Evolutionary conservation across 306 rosid species (phyloP), one percentile per base, ranked within the genome.

Genomic region (Sophora flavescens): DNA sequence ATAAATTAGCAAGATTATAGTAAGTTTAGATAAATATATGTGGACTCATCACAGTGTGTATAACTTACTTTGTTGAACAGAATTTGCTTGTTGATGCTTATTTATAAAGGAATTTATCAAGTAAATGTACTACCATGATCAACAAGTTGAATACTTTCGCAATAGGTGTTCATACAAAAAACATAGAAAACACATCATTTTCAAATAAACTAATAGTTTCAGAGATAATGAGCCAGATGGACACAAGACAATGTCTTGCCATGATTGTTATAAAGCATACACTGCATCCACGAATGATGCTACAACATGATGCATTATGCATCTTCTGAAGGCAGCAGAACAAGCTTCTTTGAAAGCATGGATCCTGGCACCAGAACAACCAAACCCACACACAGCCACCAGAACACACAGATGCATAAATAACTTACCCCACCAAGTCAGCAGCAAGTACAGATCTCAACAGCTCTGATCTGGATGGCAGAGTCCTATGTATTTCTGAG

Each of bases 361-460:
- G 60, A 14, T 15, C 14, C 15, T 14, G 56, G 56, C 14, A 72
- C 4, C 14, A 57, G 53, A 72, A 66, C 28, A 69, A 32, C 48
- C 70, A 60, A 33, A 73, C 26, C 9, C 18, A 35, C 9, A 10
- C 68, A 42, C 50, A 33, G 38, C 28, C 30, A 50, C 32, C 13
- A 26, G 51, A 75, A 63, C 32, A 64, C 30, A 16, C 33, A 59
- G 65, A 73, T 11, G 71, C 51, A 45, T 71, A 64, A 80, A 81
- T 57, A 72, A 80, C 94, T 78, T 87, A 92, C 98, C 98, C 98
- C 59, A 95, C 98, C 74, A 95, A 78, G 78, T 95, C 98, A 67
- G 98, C 98, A 33, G 92, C 91, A 78, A 95, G 96, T 76, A 95
- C 98, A 38, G 98, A 90, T 84, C 92, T 89, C 86, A 95, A 65